These are phyloP conservation scores for Cajanus cajan DNA, from an alignment of 306 rosid genomes.

Conservation along the genomic window DNA sequence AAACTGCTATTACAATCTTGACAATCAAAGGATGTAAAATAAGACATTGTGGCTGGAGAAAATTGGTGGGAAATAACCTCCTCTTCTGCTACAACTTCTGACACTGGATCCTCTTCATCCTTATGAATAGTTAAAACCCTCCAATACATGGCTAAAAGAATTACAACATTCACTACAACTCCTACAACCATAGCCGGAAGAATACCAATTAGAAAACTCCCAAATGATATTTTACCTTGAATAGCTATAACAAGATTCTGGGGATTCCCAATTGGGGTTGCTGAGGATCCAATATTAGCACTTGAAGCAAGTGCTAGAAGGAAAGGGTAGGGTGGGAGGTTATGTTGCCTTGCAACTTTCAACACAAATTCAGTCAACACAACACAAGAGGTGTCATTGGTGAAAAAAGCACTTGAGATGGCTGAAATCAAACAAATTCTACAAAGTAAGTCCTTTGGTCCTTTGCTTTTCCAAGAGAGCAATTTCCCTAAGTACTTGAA, in stretches of 20 bases:
- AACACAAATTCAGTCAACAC: slow-evolving; percentile 86
- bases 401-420: slow-evolving; percentile 77
- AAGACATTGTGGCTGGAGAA: slow-evolving; percentile 80
- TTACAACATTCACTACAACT: slow-evolving; percentile 53
- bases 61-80: slow-evolving; percentile 67
- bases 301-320: slow-evolving; percentile 92
- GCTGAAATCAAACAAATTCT: slow-evolving; percentile 85
- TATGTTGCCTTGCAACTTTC: slow-evolving; percentile 81
- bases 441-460: slow-evolving; percentile 80
- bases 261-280: slow-evolving; percentile 92
- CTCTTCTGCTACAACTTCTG: slow-evolving; percentile 52
- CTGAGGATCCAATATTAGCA: slow-evolving; percentile 88
- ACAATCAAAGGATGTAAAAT: slow-evolving; percentile 46
- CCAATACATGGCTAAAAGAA: slow-evolving; percentile 65
- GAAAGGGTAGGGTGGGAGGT: slow-evolving; percentile 86
- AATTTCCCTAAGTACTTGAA: slow-evolving; percentile 78
- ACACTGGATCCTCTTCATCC: slow-evolving; percentile 57
- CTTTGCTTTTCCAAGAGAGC: slow-evolving; percentile 79
- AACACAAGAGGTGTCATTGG: slow-evolving; percentile 88
- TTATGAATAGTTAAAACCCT: slow-evolving; percentile 49
- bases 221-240: slow-evolving; percentile 68
- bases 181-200: slow-evolving; percentile 80
- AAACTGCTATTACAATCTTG: slow-evolving; percentile 43
- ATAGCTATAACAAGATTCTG: slow-evolving; percentile 85
- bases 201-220: slow-evolving; percentile 57